Evolutionary conservation across 75 land plant genomes (phyloP).

Genomic region (Adiantum capillusveneris): DNA sequence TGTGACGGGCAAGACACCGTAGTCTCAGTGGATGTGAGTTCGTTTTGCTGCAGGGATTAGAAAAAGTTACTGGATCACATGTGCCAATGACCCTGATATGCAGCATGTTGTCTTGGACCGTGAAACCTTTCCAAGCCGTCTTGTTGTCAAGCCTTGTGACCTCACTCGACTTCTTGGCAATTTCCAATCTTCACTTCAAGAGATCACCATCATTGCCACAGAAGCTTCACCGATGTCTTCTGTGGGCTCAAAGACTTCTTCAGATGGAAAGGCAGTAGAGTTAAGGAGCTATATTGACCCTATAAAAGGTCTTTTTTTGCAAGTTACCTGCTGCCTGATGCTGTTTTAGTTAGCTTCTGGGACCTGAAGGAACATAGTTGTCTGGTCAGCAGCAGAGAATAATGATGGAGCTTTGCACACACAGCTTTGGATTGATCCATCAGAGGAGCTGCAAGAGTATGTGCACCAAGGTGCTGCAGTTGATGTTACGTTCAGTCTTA

Average conservation of each 20-base stretch:
- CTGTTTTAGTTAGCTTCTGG: too few relatives aligned
- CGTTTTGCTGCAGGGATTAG: conserved; percentile 54
- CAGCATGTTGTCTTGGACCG: conserved; percentile 78
- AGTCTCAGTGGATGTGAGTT: too few relatives aligned
- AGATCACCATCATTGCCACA: conserved; percentile 93
- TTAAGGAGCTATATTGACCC: conserved; percentile 93
- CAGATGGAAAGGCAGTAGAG: conserved; percentile 93
- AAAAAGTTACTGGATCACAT: conserved; percentile 84
- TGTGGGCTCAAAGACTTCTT: conserved; percentile 32
- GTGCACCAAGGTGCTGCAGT: conserved; percentile 78
- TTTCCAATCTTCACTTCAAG: conserved; percentile 90
- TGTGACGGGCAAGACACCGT: too few relatives aligned
- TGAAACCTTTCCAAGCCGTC: conserved; percentile 57
- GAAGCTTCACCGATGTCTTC: conserved; percentile 45
- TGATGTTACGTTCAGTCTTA: conserved; percentile 91
- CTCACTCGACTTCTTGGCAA: conserved; percentile 68
- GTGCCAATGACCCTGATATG: conserved; percentile 84
- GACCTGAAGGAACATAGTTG: too few relatives aligned
- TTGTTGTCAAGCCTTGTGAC: conserved; percentile 87
- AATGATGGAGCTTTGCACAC: conserved; percentile 80
- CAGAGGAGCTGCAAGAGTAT: conserved; percentile 88
- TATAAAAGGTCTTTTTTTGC: conserved; percentile 59
- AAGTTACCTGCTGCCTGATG: not conserved
- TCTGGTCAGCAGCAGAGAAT: conserved; percentile 25
- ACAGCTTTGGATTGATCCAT: conserved; percentile 96